Base-by-base conservation (phyloP, 495 filamentous ascomycete genomes). In the Trichoderma parareesei region DNA sequence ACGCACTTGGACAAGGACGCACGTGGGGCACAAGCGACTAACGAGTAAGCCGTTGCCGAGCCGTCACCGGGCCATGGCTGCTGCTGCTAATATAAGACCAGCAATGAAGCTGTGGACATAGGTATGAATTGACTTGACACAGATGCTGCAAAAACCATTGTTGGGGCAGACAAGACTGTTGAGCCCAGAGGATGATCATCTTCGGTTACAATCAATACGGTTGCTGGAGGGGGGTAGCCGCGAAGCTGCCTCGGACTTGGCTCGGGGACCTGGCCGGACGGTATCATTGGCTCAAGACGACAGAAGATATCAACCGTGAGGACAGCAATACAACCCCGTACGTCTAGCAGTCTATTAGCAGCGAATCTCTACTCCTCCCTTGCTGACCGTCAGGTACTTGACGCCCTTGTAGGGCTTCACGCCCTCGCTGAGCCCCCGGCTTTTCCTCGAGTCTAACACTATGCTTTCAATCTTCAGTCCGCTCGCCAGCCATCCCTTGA, bases 361-460 rank as follows among this genome's bases (percentile, higher is more conserved):
- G 68, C 89, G 76, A 67, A 88, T 82, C 76, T 98, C 94, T 48
- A 99, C 82, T 4, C 95, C 95, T 53, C 84, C 85, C 67, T 84
- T 86, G 75, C 92, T 97, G 38, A 94, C 86, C 68, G 92, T 96
- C 65, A 98, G 73, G 75, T 99, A 99, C 76, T 98, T 99, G 59
- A 98, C 94, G 13, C 94, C 95, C 78, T 98, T 99, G 75, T 96
- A 99, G 48, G 95, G 94, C 74, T 90, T 93, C 53, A 98, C 85
- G 11, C 88, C 85, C 69, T 96, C 90, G 0, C 91, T 92, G 11
- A 99, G 67, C 3, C 94, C 94, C 38, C 88, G 82, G 75, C 91
- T 95, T 78, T 87, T 92, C 69, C 90, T 87, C n/a, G 83, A 79
- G 71, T 97, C 92, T 59, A 99, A 81, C 42, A 85, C 81, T 63